phyloP scores from a whole-genome alignment of 2,329 filamentous ascomycete genomes.

The Epichloe bromicola region DNA sequence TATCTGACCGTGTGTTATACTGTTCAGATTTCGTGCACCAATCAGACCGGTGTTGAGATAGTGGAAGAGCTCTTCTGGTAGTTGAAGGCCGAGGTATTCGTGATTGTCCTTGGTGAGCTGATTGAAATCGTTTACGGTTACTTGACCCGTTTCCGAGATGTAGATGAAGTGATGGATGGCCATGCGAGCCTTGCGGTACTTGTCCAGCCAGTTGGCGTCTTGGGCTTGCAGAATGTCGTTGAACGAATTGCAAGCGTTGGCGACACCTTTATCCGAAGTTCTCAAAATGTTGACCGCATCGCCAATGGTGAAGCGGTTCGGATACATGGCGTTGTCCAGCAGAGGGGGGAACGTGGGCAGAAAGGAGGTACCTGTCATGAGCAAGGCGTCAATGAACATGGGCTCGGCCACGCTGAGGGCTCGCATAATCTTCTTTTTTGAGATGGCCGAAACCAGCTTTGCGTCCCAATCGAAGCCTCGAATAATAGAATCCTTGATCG shows the following conservation, averaged over 20 bases:
- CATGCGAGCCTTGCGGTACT: constrained; percentile 76
- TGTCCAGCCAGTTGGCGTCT: constrained; percentile 66
- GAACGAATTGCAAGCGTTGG: constrained; percentile 61
- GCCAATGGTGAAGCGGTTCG: constrained; percentile 49
- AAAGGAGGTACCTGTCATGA: constrained; percentile 74
- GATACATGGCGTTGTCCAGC: constrained; percentile 41
- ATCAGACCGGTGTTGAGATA: constrained; percentile 79
- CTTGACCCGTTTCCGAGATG: constrained; percentile 62
- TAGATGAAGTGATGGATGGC: constrained; percentile 80
- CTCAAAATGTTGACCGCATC: constrained; percentile 68
- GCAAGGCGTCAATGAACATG: constrained; percentile 69
- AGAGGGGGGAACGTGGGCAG: constrained; percentile 69
- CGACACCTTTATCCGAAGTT: constrained; percentile 55
- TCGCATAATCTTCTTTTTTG: constrained; percentile 61
- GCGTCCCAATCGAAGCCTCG: constrained; percentile 53
- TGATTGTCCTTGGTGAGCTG: constrained; percentile 72
- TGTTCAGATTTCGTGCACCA: constrained; percentile 65
- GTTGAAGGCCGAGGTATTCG: constrained; percentile 76
- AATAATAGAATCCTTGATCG: constrained; percentile 65
- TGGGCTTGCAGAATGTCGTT: constrained; percentile 64
- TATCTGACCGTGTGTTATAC: constrained; percentile 68
- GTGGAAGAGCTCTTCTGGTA: constrained; percentile 81
- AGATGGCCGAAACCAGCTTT: constrained; percentile 47
- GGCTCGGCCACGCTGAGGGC: constrained; percentile 53
- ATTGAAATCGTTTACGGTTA: constrained; percentile 61